Conservation (phyloP, 1,284 basidiomycete species). For the Fomitiporia mediterranea region DNA sequence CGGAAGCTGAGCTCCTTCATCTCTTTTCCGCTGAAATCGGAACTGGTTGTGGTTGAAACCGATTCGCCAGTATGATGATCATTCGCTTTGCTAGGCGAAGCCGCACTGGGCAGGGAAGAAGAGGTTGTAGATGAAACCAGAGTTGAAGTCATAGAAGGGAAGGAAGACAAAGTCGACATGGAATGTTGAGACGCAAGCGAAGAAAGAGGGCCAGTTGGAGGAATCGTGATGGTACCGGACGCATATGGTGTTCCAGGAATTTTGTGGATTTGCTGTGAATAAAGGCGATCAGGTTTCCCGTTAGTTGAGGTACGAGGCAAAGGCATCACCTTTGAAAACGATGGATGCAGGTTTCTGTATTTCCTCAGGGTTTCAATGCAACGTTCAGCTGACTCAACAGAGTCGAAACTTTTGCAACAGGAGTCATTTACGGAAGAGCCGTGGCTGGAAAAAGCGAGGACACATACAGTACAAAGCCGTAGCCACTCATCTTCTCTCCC, state of each 20-base stretch:
- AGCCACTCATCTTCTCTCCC: conserved; percentile 29
- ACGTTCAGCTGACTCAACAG: conserved; percentile 28
- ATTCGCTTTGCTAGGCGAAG: conserved; percentile 2
- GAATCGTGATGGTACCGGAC: conserved; percentile 18
- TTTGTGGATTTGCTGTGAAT: conserved; percentile 26
- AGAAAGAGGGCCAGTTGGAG: conserved; percentile 8
- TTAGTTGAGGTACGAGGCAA: background rate
- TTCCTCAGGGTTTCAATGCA: conserved; percentile 30
- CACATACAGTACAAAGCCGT: conserved; percentile 32
- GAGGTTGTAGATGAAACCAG: conserved; percentile 13
- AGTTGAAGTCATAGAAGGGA: conserved; percentile 14
- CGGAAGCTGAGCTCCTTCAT: conserved; percentile 16
- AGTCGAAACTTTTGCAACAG: conserved; percentile 26
- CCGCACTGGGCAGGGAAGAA: conserved; percentile 10
- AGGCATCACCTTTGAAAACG: conserved; percentile 28
- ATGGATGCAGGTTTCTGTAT: conserved; percentile 30
- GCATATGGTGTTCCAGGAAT: conserved; percentile 26
- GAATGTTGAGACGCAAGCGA: conserved; percentile 15
- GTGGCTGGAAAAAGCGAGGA: background rate
- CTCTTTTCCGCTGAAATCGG: conserved; percentile 13
- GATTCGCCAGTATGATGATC: conserved; percentile 9
- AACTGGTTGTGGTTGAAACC: conserved; percentile 12
- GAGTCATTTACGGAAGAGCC: background rate
- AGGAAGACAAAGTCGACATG: conserved; percentile 10
- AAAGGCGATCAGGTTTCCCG: background rate